phyloP scores from a whole-genome alignment of 2,329 filamentous ascomycete species.

The Botrytis fragariae region DNA sequence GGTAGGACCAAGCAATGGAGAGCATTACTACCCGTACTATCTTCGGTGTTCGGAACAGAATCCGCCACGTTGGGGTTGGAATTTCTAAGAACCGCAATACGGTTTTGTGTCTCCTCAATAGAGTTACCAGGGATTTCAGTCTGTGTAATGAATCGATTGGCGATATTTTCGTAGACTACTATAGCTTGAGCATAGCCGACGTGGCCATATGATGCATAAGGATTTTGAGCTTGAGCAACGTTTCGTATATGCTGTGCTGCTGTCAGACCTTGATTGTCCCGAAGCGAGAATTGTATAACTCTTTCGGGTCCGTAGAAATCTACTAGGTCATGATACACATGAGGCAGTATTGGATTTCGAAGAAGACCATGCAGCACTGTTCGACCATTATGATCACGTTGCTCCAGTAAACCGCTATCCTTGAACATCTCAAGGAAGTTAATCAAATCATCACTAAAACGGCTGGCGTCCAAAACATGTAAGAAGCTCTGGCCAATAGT shows the following conservation, averaged over 20 bases:
- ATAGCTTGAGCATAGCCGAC: slow-evolving; percentile 13
- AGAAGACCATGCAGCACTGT: slow-evolving; percentile 17
- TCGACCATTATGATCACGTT: slow-evolving; percentile 18
- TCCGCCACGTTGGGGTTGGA: not conserved
- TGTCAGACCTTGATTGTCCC: slow-evolving; percentile 16
- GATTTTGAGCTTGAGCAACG: slow-evolving; percentile 5
- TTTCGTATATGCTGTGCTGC: slow-evolving; percentile 19
- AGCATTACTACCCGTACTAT: slow-evolving; percentile 1
- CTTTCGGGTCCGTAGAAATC: slow-evolving; percentile 10
- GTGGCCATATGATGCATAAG: slow-evolving; percentile 16
- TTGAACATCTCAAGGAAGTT: slow-evolving; percentile 16
- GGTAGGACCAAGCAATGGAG: slow-evolving; percentile 3
- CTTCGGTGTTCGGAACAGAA: slow-evolving; percentile 1
- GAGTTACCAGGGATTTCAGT: not conserved
- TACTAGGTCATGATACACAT: slow-evolving; percentile 11
- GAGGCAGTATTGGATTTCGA: slow-evolving; percentile 11
- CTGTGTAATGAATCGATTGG: slow-evolving; percentile 13
- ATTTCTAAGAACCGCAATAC: slow-evolving; percentile 1
- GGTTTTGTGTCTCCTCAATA: slow-evolving; percentile 9
- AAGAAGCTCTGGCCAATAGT: slow-evolving; percentile 14
- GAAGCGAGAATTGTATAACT: slow-evolving; percentile 13
- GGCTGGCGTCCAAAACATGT: slow-evolving; percentile 18
- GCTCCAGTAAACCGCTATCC: slow-evolving; percentile 14
- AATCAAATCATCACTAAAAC: slow-evolving; percentile 19
- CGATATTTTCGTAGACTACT: slow-evolving; percentile 15